These are phyloP conservation scores for Ustilago sp. DNA, from an alignment of 1,284 basidiomycete species.

Conservation along the genomic window DNA sequence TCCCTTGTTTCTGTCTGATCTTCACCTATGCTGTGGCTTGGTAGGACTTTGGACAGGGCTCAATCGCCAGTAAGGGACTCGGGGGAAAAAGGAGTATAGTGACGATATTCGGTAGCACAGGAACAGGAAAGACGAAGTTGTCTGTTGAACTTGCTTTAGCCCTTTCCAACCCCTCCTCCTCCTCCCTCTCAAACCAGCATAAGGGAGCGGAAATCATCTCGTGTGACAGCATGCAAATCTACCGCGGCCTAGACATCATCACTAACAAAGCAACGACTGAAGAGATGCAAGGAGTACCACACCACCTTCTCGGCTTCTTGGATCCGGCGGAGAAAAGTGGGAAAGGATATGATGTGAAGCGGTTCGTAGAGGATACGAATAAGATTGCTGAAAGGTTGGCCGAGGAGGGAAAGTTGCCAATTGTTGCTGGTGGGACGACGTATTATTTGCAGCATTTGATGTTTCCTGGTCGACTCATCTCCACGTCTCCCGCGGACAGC, in stretches of 20 bases:
- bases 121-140: conserved; percentile 94
- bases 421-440: conserved; percentile 92
- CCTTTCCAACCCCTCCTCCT: conserved; percentile 14
- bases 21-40: background rate
- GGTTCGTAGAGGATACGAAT: conserved; percentile 69
- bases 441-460: conserved; percentile 95
- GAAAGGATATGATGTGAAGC: conserved; percentile 74
- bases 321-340: conserved; percentile 79
- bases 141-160: conserved; percentile 86
- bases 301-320: conserved; percentile 89
- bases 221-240: conserved; percentile 98
- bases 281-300: conserved; percentile 84
- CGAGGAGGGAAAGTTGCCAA: conserved; percentile 75
- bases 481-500: conserved; percentile 5
- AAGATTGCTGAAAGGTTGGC: conserved; percentile 20
- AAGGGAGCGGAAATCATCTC: conserved; percentile 78
- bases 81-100: conserved; percentile 70
- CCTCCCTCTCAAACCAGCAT: conserved; percentile 8
- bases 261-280: conserved; percentile 89
- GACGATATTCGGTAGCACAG: conserved; percentile 91
- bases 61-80: background rate
- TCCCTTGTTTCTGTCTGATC: background rate
- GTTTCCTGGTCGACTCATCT: conserved; percentile 70
- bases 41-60: conserved; percentile 16
- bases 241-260: conserved; percentile 90